phyloP scores from a whole-genome alignment of 208 protist genomes.

The Porcisia hertigi region DNA sequence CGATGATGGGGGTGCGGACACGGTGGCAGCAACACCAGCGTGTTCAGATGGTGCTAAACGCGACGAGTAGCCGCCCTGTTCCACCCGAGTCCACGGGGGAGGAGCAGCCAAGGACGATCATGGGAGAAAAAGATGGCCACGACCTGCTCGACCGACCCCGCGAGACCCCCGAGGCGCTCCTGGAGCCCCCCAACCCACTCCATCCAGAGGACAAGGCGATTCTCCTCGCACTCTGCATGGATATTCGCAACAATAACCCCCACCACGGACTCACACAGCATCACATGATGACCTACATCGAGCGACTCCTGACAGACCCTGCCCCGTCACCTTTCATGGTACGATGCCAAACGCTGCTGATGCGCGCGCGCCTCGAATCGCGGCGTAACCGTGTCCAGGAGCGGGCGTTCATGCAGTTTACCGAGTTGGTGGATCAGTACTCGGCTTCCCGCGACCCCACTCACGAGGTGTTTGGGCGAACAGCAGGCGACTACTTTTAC shows the following conservation, averaged over 20 bases:
- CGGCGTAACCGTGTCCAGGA: conserved; percentile 80
- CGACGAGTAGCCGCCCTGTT: conserved; percentile 39
- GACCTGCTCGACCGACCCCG: conserved; percentile 83
- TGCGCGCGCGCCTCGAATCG: conserved; percentile 78
- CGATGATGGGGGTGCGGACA: conserved; percentile 89
- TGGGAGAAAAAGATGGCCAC: conserved; percentile 83
- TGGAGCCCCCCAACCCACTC: conserved; percentile 49
- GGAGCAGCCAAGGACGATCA: conserved; percentile 53
- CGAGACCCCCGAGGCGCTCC: conserved; percentile 42
- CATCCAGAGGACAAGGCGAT: conserved; percentile 88
- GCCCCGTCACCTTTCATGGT: conserved; percentile 74
- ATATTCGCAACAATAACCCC: conserved; percentile 90
- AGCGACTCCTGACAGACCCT: conserved; percentile 81
- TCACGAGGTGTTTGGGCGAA: conserved; percentile 49
- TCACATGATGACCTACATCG: conserved; percentile 90
- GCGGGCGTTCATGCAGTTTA: conserved; percentile 89
- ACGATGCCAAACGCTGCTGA: conserved; percentile 69
- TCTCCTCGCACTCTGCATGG: conserved; percentile 80
- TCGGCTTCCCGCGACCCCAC: conserved; percentile 50
- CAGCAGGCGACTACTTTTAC: conserved; percentile 81
- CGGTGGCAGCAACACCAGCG: conserved; percentile 89
- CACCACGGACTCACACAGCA: conserved; percentile 87
- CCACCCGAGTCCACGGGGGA: conserved; percentile 31
- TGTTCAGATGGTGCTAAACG: conserved; percentile 85
- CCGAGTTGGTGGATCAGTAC: conserved; percentile 88